These are phyloP conservation scores for Senna tora DNA, from an alignment of 306 rosid genomes.

Conservation along the genomic window DNA sequence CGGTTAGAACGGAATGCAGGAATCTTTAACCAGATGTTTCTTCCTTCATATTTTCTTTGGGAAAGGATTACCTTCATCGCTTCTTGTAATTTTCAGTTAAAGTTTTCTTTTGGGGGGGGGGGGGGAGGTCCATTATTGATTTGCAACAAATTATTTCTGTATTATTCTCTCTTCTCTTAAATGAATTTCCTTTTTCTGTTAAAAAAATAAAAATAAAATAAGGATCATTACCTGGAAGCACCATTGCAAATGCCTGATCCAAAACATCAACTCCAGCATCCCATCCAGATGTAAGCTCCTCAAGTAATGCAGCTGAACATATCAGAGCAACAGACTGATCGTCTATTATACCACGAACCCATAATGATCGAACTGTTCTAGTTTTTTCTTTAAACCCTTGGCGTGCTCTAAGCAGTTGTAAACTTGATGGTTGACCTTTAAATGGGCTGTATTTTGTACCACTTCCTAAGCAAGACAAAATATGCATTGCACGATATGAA, in stretches of 20 bases:
- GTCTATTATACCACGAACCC: conserved; percentile 76
- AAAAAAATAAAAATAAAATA: neutral
- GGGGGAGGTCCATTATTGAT: neutral
- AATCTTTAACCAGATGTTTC: too few species aligned
- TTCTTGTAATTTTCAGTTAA: too few species aligned
- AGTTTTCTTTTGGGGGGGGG: too few species aligned
- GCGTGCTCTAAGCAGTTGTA: conserved; percentile 81
- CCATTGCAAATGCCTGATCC: conserved; percentile 86
- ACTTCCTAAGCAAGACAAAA: conserved; percentile 84
- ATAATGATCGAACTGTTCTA: conserved; percentile 65
- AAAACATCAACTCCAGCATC: conserved; percentile 68
- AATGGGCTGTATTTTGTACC: conserved; percentile 67
- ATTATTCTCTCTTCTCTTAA: too few species aligned
- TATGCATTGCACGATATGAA: conserved; percentile 64
- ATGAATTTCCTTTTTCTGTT: too few species aligned
- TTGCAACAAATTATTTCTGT: too few species aligned
- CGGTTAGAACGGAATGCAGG: too few species aligned
- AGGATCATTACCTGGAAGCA: conserved; percentile 79
- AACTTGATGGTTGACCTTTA: conserved; percentile 71
- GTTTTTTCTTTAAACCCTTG: conserved; percentile 90
- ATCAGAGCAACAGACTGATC: conserved; percentile 78
- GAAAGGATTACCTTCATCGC: too few species aligned
- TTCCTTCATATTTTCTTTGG: too few species aligned
- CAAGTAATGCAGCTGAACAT: conserved; percentile 83
- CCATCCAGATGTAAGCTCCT: conserved; percentile 84